Conservation (phyloP, 768 basidiomycete genomes). For the Pilatotrama ljubarskyi region DNA sequence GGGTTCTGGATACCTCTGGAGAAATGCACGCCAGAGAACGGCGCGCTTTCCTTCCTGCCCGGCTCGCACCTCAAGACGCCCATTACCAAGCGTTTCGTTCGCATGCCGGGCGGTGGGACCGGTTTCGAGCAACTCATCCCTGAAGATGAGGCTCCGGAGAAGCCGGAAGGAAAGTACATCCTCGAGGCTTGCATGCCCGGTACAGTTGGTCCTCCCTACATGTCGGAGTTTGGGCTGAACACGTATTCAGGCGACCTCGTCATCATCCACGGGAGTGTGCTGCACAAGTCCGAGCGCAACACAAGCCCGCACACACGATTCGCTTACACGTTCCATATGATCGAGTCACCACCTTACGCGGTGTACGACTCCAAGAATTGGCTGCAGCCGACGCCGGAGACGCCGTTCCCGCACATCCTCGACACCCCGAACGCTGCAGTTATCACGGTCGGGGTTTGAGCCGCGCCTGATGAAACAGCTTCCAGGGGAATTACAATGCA, state of each 20-base stretch:
- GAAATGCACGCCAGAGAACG: constrained; percentile 77
- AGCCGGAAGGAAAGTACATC: constrained; percentile 53
- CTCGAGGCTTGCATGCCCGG: constrained; percentile 76
- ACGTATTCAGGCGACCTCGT: constrained; percentile 74
- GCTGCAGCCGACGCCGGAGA: constrained; percentile 82
- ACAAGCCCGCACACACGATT: constrained; percentile 76
- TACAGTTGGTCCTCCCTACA: constrained; percentile 27
- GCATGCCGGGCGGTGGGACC: constrained; percentile 74
- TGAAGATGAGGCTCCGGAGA: constrained; percentile 32
- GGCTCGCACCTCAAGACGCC: constrained; percentile 81
- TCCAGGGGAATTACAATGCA: not conserved
- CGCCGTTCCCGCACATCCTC: constrained; percentile 77
- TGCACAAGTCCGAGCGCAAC: constrained; percentile 92
- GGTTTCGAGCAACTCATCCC: constrained; percentile 70
- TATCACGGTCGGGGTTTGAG: constrained; percentile 20
- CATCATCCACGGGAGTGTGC: constrained; percentile 88
- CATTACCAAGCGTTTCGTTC: constrained; percentile 84
- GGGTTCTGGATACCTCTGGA: constrained; percentile 98
- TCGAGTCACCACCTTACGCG: constrained; percentile 71
- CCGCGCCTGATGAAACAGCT: not conserved
- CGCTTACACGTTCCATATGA: constrained; percentile 97
- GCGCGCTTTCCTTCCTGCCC: constrained; percentile 86
- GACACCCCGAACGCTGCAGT: constrained; percentile 31
- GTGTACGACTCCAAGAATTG: constrained; percentile 91
- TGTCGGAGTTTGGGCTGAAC: not conserved